These are phyloP conservation scores for Hyaloperonospora arabidopsidis DNA, from an alignment of 352 stramenopile species.

Conservation along the genomic window DNA sequence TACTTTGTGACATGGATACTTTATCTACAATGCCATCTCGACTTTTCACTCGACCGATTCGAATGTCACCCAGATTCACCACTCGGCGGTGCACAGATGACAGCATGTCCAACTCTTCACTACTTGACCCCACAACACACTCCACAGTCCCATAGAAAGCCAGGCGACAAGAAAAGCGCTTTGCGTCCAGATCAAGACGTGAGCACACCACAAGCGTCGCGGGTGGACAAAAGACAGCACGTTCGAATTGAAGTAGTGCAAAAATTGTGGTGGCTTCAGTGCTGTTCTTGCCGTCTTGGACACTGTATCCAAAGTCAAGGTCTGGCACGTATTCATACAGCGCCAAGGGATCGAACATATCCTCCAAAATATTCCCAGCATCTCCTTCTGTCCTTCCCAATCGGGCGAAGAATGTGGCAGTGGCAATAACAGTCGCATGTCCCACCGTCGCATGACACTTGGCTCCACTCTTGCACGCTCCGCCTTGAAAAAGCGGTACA, in stretches of 20 bases:
- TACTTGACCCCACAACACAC: constrained; percentile 25
- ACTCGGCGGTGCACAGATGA: constrained; percentile 1
- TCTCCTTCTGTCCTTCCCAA: constrained; percentile 6
- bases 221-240: constrained; percentile 46
- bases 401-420: constrained; percentile 50
- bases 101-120: constrained; percentile 11
- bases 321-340: constrained; percentile 46
- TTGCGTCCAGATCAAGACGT: constrained; percentile 60
- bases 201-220: constrained; percentile 59
- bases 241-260: constrained; percentile 65
- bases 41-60: constrained; percentile 58
- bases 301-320: constrained; percentile 14
- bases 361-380: background rate
- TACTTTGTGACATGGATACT: constrained; percentile 11
- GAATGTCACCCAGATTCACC: constrained; percentile 26
- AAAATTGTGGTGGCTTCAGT: constrained; percentile 23
- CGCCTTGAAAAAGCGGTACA: constrained; percentile 49
- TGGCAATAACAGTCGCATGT: constrained; percentile 66
- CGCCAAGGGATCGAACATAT: constrained; percentile 28
- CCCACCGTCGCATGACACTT: constrained; percentile 75
- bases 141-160: constrained; percentile 60
- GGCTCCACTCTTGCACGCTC: constrained; percentile 42
- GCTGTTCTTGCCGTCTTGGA: background rate
- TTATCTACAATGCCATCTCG: constrained; percentile 62
- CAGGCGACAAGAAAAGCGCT: constrained; percentile 54